Base-by-base conservation (phyloP, 2,329 filamentous ascomycete genomes). In the Talaromyces pinophilus region DNA sequence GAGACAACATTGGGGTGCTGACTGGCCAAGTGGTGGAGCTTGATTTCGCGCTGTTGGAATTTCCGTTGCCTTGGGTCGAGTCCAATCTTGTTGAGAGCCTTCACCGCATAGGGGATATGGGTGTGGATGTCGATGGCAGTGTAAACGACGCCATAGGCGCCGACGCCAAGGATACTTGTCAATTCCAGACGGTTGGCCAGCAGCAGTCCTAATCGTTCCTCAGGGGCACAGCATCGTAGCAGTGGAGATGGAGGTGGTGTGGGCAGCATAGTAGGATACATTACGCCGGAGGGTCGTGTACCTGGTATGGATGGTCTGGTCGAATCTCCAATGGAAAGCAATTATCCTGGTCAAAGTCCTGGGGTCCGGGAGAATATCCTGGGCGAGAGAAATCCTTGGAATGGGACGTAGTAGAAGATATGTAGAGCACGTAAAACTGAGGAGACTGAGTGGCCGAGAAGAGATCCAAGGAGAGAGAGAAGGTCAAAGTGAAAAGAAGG, bases 61-160 rank as follows among this genome's bases (percentile, higher is more conserved):
- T 90, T 89, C 74, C 89, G 86, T 78, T 98, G 93, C 72, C 94
- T 88, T 73, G 87, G 85, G 81, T 98, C 93, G 83, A 98, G 84
- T 79, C 94, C 95, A 80, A 90, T 86, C 81, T 97, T 98, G 88
- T 92, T 95, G 76, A 99, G 86, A 68, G 93, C 94, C 85, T 99
- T 99, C 76, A 99, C 94, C 70, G 95, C 95, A 84, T 96, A 99
- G 70, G 88, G 89, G 67, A 88, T 86, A 77, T 90, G 87, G 71
- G 89, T 94, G 77, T 90, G 89, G 76, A 94, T 87, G 81, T 95
- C 93, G 80, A 91, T 84, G 74, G 93, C 93, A 70, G 89, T 88
- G 82, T 98, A 98, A 30, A 99, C 95, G 50, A 97, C 93, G 70
- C 95, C 95, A 80, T 99, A 99, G 66, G 95, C 95, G 72, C 95